Percentiles rank a stretch among this genome's conserved stretches.
Evolutionary conservation across 495 filamentous ascomycete species (phyloP).

Genomic region (Niebla homalea): DNA sequence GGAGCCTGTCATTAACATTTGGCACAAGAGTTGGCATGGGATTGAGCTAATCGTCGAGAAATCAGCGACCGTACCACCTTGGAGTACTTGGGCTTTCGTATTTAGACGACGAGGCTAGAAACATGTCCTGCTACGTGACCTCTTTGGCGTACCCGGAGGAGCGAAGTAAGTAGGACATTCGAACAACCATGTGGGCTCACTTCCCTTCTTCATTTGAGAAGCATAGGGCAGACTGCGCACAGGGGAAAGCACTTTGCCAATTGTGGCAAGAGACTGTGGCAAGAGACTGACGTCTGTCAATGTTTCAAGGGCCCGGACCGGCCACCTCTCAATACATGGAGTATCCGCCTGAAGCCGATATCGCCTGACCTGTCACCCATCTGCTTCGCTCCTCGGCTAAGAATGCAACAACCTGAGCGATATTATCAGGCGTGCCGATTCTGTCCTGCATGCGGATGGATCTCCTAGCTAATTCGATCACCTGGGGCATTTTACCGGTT

Average conservation of each 20-base stretch:
- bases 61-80: no score
- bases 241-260: neutral
- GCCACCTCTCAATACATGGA: slow-evolving; percentile 13
- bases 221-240: neutral
- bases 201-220: no score
- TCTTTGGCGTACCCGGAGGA: no score
- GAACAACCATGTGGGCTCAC: no score
- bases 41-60: no score
- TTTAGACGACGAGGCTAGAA: no score
- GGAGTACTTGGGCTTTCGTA: no score
- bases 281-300: neutral
- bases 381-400: slow-evolving; percentile 31
- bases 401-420: slow-evolving; percentile 42
- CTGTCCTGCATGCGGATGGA: slow-evolving; percentile 31
- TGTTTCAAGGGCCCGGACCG: no score
- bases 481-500: slow-evolving; percentile 21
- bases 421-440: slow-evolving; percentile 43
- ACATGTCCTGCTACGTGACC: no score
- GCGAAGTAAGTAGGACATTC: no score
- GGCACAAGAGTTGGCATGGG: no score
- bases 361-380: slow-evolving; percentile 47
- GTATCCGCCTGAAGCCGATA: slow-evolving; percentile 44
- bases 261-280: neutral
- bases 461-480: slow-evolving; percentile 24
- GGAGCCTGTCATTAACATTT: no score